Evolutionary conservation across 257 asterid species (phyloP).

Genomic region (Phtheirospermum japonicum): DNA sequence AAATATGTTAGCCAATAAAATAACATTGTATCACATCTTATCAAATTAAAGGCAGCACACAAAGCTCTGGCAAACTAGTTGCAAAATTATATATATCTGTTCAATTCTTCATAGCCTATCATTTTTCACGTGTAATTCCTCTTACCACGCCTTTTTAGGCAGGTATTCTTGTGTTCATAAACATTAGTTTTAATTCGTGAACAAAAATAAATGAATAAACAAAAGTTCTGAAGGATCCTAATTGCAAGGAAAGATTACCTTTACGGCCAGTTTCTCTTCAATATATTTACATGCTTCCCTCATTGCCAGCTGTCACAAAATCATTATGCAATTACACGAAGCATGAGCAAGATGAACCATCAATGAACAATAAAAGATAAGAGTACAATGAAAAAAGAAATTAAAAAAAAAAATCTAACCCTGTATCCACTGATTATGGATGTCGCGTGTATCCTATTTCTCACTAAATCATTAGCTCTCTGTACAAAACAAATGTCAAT

Average conservation of each 20-base stretch:
- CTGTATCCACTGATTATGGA: slow-evolving; percentile 95
- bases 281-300: slow-evolving; percentile 97
- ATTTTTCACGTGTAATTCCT: neutral
- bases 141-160: neutral
- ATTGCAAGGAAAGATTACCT: slow-evolving; percentile 41
- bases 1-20: slow-evolving; percentile 22
- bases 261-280: slow-evolving; percentile 77
- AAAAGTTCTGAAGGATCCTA: neutral
- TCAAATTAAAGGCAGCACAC: slow-evolving; percentile 3
- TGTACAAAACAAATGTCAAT: slow-evolving; percentile 35
- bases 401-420: slow-evolving; percentile 29
- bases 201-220: neutral
- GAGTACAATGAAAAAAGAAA: too few species aligned
- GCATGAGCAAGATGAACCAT: neutral
- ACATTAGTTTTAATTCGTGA: too few species aligned
- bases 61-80: neutral
- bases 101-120: slow-evolving; percentile 13
- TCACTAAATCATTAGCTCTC: slow-evolving; percentile 97
- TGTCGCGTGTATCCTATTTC: slow-evolving; percentile 90
- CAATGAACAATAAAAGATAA: neutral
- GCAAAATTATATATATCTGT: slow-evolving; percentile 1
- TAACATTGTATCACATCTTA: slow-evolving; percentile 4
- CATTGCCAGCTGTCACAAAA: slow-evolving; percentile 79
- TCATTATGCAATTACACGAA: slow-evolving; percentile 23
- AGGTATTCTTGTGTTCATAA: neutral